Percentiles rank a stretch among this genome's conserved stretches.
These are phyloP conservation scores for Verticillium tricorpus DNA, from an alignment of 2,329 filamentous ascomycete species.

Conservation along the genomic window DNA sequence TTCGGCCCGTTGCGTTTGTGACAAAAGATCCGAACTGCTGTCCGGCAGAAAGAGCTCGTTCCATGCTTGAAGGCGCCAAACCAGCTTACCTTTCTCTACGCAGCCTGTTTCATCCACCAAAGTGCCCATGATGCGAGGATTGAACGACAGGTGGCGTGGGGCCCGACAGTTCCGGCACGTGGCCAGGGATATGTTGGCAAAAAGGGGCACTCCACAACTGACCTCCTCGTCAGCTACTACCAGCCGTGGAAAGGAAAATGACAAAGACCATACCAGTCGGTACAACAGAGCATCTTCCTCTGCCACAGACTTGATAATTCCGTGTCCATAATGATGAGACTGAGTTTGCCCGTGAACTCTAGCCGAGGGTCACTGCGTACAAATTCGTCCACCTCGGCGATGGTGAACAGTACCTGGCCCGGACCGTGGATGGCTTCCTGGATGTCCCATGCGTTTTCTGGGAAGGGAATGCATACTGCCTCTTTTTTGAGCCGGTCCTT, in stretches of 20 bases:
- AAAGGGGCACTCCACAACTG: constrained; percentile 50
- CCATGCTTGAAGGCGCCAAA: constrained; percentile 52
- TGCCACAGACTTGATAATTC: constrained; percentile 23
- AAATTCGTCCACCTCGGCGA: constrained; percentile 38
- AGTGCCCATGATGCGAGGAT: constrained; percentile 34
- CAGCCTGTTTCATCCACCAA: constrained; percentile 52
- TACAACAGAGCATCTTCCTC: constrained; percentile 31
- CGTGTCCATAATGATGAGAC: constrained; percentile 25
- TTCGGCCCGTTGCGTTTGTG: neutral
- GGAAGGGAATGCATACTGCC: constrained; percentile 44
- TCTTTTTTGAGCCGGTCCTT: constrained; percentile 41
- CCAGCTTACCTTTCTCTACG: constrained; percentile 44
- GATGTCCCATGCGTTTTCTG: constrained; percentile 31
- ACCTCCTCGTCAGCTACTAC: neutral
- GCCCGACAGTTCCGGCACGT: constrained; percentile 33
- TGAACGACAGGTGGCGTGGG: constrained; percentile 25
- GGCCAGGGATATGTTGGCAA: constrained; percentile 38
- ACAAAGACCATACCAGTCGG: constrained; percentile 30
- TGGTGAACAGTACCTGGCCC: constrained; percentile 29
- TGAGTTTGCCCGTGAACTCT: constrained; percentile 35
- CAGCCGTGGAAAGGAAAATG: neutral
- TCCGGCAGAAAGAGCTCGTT: constrained; percentile 24
- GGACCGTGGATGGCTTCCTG: constrained; percentile 25
- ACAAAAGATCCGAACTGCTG: neutral
- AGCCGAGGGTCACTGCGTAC: constrained; percentile 24